Base-by-base conservation (phyloP, 2,329 filamentous ascomycete genomes). In the Trichoderma semiorbis region DNA sequence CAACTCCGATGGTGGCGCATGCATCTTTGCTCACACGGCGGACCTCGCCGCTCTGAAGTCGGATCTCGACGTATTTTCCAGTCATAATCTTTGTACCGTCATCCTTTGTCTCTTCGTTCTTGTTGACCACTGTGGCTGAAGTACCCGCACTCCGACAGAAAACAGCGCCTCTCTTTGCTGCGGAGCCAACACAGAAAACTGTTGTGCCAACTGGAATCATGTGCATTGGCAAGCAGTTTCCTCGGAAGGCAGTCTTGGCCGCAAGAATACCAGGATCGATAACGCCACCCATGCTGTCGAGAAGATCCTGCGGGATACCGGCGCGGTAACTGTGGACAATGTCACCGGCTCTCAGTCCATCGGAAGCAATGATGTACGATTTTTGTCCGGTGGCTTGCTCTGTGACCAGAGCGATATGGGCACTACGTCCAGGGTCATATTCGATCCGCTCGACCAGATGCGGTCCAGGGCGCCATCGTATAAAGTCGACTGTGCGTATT, bases 141-240 rank as follows among this genome's bases (percentile, higher is more conserved):
- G 96, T 98, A 60, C 96, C 96, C 2, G 97, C 96, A 80, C 94
- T 97, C 74, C 96, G 91, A 81, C 96, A 99, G 81, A 99, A 96
- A 24, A 97, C 94, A 16, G 93, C 96, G 14, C 90, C 89, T 28
- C 91, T 89, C 72, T 91, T 91, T 36, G 89, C 87, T 5, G 90
- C 87, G 30, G 92, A 93, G 14, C 95, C 95, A 39, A 99, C 91
- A 75, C 95, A 96, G 86, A 92, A 98, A 66, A 99, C 90, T 55
- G 94, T 89, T 3, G 94, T 97, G n/a, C 96, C 95, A 50, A 98
- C 88, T 1, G 96, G 97, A 73, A 99, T 93, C 91, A 99, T 96
- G 83, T 97, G 93, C 80, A 99, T 86, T 16, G 96, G 96, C 76
- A 99, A 83, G 80, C 96, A 99, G 82, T 99, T 99, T 70, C 96